phyloP scores from a whole-genome alignment of 768 basidiomycete species.

The Cystofilobasidium macerans region DNA sequence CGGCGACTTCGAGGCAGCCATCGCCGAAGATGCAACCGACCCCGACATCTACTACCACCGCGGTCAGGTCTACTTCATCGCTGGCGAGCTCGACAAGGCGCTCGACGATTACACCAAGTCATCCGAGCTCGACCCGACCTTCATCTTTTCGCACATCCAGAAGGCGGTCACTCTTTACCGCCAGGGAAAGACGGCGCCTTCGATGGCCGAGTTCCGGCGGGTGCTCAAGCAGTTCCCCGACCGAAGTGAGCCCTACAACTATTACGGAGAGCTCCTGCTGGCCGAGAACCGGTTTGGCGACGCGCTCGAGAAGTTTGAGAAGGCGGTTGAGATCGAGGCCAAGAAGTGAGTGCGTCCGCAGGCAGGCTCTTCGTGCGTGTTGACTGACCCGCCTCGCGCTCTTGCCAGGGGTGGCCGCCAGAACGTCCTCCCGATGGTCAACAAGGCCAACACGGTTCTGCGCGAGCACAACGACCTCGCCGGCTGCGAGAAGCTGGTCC shows the following conservation, averaged over 20 bases:
- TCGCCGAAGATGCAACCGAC: constrained; percentile 67
- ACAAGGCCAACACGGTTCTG: constrained; percentile 92
- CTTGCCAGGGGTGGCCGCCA: constrained; percentile 35
- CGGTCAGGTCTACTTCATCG: constrained; percentile 96
- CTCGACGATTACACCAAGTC: constrained; percentile 85
- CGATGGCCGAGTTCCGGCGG: constrained; percentile 80
- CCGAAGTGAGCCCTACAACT: constrained; percentile 81
- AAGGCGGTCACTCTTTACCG: constrained; percentile 97
- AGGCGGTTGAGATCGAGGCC: constrained; percentile 74
- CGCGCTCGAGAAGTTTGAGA: constrained; percentile 76
- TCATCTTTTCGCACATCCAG: constrained; percentile 96
- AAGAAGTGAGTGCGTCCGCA: constrained; percentile 2
- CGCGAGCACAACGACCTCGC: constrained; percentile 85
- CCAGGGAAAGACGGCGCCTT: constrained; percentile 58
- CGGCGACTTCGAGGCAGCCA: constrained; percentile 81
- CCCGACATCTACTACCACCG: constrained; percentile 98
- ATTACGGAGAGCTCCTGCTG: constrained; percentile 88
- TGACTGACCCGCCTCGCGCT: neutral
- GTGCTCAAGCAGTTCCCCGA: constrained; percentile 76
- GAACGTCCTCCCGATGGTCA: constrained; percentile 88
- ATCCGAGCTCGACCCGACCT: constrained; percentile 68
- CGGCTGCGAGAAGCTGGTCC: constrained; percentile 59
- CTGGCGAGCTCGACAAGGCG: constrained; percentile 74
- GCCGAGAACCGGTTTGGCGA: constrained; percentile 83
- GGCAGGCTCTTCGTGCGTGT: too few species aligned